phyloP scores from a whole-genome alignment of 202 grass and related monocot genomes.

The Setaria italica region DNA sequence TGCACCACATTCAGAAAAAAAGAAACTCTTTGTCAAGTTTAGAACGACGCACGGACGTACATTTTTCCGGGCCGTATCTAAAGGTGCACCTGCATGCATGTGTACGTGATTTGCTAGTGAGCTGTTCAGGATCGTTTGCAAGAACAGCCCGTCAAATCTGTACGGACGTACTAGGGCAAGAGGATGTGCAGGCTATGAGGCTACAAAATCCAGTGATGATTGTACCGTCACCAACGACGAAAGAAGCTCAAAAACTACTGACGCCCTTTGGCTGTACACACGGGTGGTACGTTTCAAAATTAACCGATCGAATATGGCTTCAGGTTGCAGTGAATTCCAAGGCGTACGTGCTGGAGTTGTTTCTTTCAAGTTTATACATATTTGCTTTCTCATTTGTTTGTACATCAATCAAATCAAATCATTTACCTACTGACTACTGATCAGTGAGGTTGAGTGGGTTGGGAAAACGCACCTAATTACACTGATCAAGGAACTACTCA shows the following conservation, averaged over 20 bases:
- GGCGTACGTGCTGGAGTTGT: too few species aligned
- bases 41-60: background rate
- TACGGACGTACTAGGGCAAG: background rate
- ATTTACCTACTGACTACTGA: conserved; percentile 39
- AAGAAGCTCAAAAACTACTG: background rate
- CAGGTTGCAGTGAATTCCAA: too few species aligned
- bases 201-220: background rate
- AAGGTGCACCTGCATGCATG: background rate
- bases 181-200: background rate
- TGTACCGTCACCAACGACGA: background rate
- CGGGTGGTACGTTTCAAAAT: background rate
- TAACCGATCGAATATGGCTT: too few species aligned
- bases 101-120: background rate
- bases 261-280: background rate
- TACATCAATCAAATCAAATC: conserved; percentile 10
- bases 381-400: background rate
- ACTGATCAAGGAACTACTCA: conserved; percentile 28
- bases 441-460: conserved; percentile 24
- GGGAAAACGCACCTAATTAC: conserved; percentile 38
- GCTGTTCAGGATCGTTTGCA: background rate
- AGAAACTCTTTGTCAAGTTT: background rate
- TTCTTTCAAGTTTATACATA: too few species aligned
- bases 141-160: background rate
- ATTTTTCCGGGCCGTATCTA: background rate
- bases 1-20: background rate